Percentiles rank a stretch among this genome's conserved stretches.
Evolutionary conservation across 306 rosid genomes (phyloP).

Genomic region (Prinsepia uniflora): DNA sequence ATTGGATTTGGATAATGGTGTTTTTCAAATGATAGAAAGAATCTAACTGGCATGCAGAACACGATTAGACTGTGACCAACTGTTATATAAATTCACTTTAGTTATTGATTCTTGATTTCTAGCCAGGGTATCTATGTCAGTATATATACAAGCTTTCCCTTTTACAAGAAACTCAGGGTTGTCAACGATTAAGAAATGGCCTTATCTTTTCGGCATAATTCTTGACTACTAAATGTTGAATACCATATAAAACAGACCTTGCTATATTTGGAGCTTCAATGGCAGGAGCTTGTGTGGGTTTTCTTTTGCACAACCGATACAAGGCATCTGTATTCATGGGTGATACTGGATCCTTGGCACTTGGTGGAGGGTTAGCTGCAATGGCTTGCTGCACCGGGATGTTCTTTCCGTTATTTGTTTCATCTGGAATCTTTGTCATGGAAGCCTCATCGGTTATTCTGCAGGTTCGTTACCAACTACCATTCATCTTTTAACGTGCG

Average conservation of each 20-base stretch:
- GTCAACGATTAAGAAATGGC: background rate
- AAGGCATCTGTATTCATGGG: constrained; percentile 93
- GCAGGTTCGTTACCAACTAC: constrained; percentile 42
- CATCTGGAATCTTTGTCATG: constrained; percentile 66
- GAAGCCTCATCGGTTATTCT: constrained; percentile 68
- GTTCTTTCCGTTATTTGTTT: constrained; percentile 81
- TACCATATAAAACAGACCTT: constrained; percentile 56
- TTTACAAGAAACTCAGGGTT: background rate
- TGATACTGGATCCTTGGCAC: constrained; percentile 82
- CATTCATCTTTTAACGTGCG: background rate
- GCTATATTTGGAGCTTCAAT: constrained; percentile 94
- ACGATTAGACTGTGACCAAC: too few species aligned
- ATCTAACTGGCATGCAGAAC: background rate
- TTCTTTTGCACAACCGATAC: constrained; percentile 88
- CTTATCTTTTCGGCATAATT: constrained; percentile 13
- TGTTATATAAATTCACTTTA: too few species aligned
- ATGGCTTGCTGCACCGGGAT: constrained; percentile 96
- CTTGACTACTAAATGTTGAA: constrained; percentile 14
- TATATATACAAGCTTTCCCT: too few species aligned
- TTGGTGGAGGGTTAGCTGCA: constrained; percentile 91
- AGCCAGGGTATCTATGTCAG: too few species aligned
- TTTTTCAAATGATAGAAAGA: background rate
- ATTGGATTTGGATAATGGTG: background rate
- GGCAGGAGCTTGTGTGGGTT: constrained; percentile 99
- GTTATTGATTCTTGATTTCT: too few species aligned